Evolutionary conservation across 2,329 filamentous ascomycete genomes (phyloP), one percentile per base, ranked within the genome.

Genomic region (Dendryphion nanum): DNA sequence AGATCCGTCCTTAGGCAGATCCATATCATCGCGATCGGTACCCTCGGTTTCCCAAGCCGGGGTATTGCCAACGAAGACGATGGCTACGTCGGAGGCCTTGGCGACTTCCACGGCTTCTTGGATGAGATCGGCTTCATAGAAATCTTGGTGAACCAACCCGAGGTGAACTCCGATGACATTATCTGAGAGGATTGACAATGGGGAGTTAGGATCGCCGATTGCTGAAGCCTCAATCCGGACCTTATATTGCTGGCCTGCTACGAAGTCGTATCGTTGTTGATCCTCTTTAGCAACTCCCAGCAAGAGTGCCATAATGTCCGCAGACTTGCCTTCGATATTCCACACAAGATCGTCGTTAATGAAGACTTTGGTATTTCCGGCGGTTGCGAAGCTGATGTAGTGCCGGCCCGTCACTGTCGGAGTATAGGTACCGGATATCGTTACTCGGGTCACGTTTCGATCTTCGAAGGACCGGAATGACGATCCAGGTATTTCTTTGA

Each of bases 251-350:
- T 79, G 70, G 7, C 78, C 81, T 50, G 77, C 77, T 43, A 75
- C 75, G 37, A 86, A 70, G 4, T 74, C 60, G 38, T 80, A 73
- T 2, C 66, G 68, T 10, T 81, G 81, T 32, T 75, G 75, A 48
- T 85, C 78, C 57, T 87, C 83, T 3, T 75, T 67, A 0, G 81
- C 85, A 2, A 77, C 82, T n/a, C 71, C 72, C 14, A 82, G 79
- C 44, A 85, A 82, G 69, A 86, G 85, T 4, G 77, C 76, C 31
- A 81, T 77, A 10, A 82, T 80, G 16, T 77, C 73, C 30, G 61
- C 69, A 41, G 80, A 78, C 33, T 79, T 82, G 15, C 75, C 35
- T 20, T 55, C 59, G 29, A 63, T 58, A 31, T 57, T 50, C 33
- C 53, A 62, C 4, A 64, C 50, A 4, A 53, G 28, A 16, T 57